phyloP scores from a whole-genome alignment of 164 flowering plant species.

The Magnolia sinica region DNA sequence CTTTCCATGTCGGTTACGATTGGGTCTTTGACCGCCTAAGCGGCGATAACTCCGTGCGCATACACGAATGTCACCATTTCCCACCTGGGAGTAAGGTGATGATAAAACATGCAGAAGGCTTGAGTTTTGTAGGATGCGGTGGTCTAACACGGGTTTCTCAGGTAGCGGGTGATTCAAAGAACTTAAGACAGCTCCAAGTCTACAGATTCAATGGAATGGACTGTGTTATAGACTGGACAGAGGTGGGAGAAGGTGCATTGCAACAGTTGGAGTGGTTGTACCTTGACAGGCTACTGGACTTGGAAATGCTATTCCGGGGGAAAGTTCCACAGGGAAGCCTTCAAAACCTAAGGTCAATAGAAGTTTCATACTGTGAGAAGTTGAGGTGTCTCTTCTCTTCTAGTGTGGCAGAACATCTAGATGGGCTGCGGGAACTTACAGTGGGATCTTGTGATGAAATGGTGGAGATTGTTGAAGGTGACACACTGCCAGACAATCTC shows the following conservation, averaged over 20 bases:
- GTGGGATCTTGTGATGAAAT: background rate
- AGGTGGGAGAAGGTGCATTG: background rate
- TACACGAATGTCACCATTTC: background rate
- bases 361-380: background rate
- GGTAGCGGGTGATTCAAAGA: background rate
- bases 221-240: background rate
- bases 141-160: background rate
- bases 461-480: constrained; percentile 3
- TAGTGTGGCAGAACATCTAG: background rate
- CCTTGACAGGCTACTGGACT: background rate
- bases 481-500: background rate
- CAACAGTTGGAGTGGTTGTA: background rate
- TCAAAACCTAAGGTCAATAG: background rate
- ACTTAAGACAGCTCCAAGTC: background rate
- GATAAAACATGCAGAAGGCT: background rate
- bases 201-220: background rate
- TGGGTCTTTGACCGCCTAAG: no score
- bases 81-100: background rate
- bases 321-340: background rate
- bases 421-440: background rate
- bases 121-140: background rate
- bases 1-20: background rate
- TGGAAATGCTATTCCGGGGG: background rate
- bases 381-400: constrained; percentile 1
- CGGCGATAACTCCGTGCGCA: background rate